Evolutionary conservation across 495 filamentous ascomycete genomes (phyloP).

Genomic region (Hypomontagnella monticulosa): DNA sequence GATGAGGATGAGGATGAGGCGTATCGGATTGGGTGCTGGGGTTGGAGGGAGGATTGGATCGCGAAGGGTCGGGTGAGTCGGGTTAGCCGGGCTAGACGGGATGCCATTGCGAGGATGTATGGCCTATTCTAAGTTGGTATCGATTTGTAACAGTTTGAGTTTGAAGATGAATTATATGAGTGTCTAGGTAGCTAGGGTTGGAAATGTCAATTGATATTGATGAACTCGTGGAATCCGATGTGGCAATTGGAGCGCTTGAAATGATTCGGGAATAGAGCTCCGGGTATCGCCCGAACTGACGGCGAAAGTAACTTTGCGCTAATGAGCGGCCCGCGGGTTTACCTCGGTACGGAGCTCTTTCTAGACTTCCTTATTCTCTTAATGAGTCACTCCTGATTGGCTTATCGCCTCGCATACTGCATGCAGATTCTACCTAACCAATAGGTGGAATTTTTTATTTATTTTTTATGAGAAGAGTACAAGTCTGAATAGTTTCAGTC

Average conservation of each 20-base stretch:
- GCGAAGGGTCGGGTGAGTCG: slow-evolving; percentile 18
- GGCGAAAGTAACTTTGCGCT: background rate
- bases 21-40: slow-evolving; percentile 30
- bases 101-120: slow-evolving; percentile 20
- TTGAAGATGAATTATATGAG: no score
- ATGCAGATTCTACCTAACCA: background rate
- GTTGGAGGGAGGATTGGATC: background rate
- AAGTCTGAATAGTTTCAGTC: no score
- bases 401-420: background rate
- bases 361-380: slow-evolving; percentile 20
- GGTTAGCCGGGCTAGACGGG: slow-evolving; percentile 19
- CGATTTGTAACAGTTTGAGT: no score
- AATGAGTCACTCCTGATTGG: slow-evolving; percentile 15
- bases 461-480: no score
- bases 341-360: background rate
- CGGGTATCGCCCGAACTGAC: background rate
- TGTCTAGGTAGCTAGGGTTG: no score
- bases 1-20: slow-evolving; percentile 8
- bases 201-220: no score
- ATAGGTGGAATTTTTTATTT: background rate
- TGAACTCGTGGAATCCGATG: no score
- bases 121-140: no score
- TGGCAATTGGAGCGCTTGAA: no score
- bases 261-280: background rate
- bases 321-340: background rate